A percentile compares a stretch with the other conserved stretches of the same genome.
phyloP scores from a whole-genome alignment of 2,329 filamentous ascomycete genomes.

The Aspergillus pseudonomiae region DNA sequence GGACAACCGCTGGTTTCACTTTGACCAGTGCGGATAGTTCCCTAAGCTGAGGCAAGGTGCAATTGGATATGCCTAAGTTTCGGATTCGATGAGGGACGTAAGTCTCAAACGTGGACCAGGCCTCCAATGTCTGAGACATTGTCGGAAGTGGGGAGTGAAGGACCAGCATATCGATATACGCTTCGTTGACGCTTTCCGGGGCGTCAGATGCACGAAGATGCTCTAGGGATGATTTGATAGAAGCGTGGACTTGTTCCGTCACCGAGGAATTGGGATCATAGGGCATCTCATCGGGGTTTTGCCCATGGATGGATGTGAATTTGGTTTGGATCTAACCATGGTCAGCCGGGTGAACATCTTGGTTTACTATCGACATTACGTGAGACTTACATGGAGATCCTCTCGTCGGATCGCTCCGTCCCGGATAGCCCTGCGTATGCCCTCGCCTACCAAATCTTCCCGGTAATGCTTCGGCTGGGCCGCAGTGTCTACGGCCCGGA shows the following conservation, averaged over 20 bases:
- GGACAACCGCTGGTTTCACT: slow-evolving; percentile 66
- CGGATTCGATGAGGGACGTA: slow-evolving; percentile 69
- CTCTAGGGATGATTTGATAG: slow-evolving; percentile 66
- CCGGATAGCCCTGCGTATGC: slow-evolving; percentile 63
- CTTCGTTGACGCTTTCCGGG: slow-evolving; percentile 36
- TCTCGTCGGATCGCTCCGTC: slow-evolving; percentile 61
- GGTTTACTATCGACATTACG: neutral
- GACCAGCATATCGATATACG: slow-evolving; percentile 62
- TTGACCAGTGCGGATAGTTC: slow-evolving; percentile 49
- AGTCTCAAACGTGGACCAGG: slow-evolving; percentile 67
- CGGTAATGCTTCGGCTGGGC: slow-evolving; percentile 78
- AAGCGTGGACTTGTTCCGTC: slow-evolving; percentile 66
- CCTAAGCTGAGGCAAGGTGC: slow-evolving; percentile 60
- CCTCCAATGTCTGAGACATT: slow-evolving; percentile 58
- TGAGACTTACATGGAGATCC: slow-evolving; percentile 64
- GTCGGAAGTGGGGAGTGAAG: slow-evolving; percentile 60
- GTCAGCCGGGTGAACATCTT: neutral
- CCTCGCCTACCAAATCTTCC: slow-evolving; percentile 70
- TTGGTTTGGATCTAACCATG: slow-evolving; percentile 73
- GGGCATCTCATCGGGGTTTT: slow-evolving; percentile 64
- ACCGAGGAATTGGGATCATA: slow-evolving; percentile 64
- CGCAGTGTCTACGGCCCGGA: slow-evolving; percentile 75
- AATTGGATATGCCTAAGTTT: slow-evolving; percentile 75
- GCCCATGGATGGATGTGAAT: slow-evolving; percentile 67
- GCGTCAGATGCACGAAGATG: slow-evolving; percentile 55